These are phyloP conservation scores for Acidomyces sp. DNA, from an alignment of 495 filamentous ascomycete genomes.

Conservation along the genomic window DNA sequence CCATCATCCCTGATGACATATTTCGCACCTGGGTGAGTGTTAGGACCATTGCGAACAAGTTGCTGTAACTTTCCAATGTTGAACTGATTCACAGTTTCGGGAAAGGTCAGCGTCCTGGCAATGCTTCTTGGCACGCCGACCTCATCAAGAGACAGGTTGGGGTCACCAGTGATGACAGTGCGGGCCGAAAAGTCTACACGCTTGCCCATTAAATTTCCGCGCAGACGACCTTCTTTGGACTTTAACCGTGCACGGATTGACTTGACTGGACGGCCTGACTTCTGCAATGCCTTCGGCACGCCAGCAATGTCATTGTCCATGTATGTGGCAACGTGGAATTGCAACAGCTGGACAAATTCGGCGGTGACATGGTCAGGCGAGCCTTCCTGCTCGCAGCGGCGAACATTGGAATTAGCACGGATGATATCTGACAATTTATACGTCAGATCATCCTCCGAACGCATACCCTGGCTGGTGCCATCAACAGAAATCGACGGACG, in stretches of 20 bases:
- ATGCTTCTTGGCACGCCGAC: conserved; percentile 89
- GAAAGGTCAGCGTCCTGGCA: conserved; percentile 81
- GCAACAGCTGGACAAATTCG: conserved; percentile 84
- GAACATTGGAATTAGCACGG: conserved; percentile 88
- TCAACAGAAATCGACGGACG: conserved; percentile 91
- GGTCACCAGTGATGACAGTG: conserved; percentile 98
- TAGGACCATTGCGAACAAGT: conserved; percentile 84
- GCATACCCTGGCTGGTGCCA: conserved; percentile 71
- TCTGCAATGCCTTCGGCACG: conserved; percentile 88
- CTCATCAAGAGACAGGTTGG: conserved; percentile 88
- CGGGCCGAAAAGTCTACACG: conserved; percentile 98
- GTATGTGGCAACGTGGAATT: conserved; percentile 96
- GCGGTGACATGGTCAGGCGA: conserved; percentile 75
- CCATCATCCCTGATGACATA: conserved; percentile 89
- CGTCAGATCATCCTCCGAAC: conserved; percentile 95
- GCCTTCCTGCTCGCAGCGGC: conserved; percentile 73
- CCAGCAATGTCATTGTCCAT: conserved; percentile 99
- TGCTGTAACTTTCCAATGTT: conserved; percentile 86
- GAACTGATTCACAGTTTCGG: conserved; percentile 93
- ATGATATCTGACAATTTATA: conserved; percentile 98
- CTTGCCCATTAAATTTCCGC: conserved; percentile 98
- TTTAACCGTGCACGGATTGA: conserved; percentile 91
- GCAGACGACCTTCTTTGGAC: conserved; percentile 93
- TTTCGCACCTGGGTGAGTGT: conserved; percentile 84
- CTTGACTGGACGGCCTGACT: conserved; percentile 91